phyloP scores from a whole-genome alignment of 306 rosid genomes.

The Nissolia schottii region DNA sequence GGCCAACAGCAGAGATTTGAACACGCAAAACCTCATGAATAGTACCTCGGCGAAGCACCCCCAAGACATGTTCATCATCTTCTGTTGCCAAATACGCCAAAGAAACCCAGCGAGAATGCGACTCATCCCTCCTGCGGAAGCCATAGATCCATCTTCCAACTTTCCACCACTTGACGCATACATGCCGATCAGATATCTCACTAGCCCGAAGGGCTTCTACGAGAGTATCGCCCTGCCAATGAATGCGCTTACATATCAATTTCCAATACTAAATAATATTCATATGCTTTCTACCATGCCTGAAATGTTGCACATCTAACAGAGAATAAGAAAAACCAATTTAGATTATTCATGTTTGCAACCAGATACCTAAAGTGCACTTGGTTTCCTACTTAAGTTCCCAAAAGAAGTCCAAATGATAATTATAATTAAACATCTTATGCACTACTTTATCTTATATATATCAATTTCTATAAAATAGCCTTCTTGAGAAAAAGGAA shows the following conservation, averaged over 20 bases:
- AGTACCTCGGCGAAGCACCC: slow-evolving; percentile 77
- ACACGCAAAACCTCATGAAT: slow-evolving; percentile 72
- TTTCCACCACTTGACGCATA: slow-evolving; percentile 81
- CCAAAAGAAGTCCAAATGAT: not conserved
- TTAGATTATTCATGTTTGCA: not conserved
- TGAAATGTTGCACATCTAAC: not conserved
- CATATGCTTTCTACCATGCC: not conserved
- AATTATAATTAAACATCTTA: not conserved
- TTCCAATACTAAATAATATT: not conserved
- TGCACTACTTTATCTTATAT: not conserved
- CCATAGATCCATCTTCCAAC: slow-evolving; percentile 88
- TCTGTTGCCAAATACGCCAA: slow-evolving; percentile 39
- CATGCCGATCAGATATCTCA: slow-evolving; percentile 50
- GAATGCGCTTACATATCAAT: slow-evolving; percentile 11
- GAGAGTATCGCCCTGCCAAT: slow-evolving; percentile 48
- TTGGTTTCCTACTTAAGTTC: not conserved
- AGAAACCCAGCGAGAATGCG: slow-evolving; percentile 43
- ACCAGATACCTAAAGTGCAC: not conserved
- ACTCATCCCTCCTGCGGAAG: slow-evolving; percentile 70
- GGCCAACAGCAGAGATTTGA: slow-evolving; percentile 50
- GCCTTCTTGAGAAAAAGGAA: not conserved
- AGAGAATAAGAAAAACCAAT: not conserved
- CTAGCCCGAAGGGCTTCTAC: slow-evolving; percentile 38
- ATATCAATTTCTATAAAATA: not conserved
- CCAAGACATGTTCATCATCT: slow-evolving; percentile 48